A percentile compares a stretch with the other conserved stretches of the same genome.
These are phyloP conservation scores for Alternaria hordeiaustralica DNA, from an alignment of 2,329 filamentous ascomycete genomes.

Conservation along the genomic window DNA sequence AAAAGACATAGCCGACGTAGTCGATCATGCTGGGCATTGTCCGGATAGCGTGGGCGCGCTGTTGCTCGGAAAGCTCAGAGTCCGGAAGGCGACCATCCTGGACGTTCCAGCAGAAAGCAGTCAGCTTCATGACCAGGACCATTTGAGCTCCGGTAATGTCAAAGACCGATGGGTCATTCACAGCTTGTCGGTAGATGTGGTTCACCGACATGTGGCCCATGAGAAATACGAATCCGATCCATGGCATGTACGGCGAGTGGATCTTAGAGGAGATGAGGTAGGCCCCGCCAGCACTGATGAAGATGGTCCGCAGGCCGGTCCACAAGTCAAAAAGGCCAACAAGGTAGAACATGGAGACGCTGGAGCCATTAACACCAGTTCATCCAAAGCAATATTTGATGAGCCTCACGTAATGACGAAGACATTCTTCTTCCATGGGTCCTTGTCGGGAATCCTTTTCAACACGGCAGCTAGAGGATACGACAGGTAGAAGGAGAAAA, in stretches of 20 bases:
- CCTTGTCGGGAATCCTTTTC: conserved; percentile 86
- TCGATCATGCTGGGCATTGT: conserved; percentile 79
- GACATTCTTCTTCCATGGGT: conserved; percentile 83
- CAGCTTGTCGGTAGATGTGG: conserved; percentile 81
- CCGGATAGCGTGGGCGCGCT: conserved; percentile 79
- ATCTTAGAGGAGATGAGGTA: conserved; percentile 86
- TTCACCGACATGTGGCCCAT: conserved; percentile 96
- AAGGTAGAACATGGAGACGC: conserved; percentile 86
- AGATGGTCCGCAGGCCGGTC: conserved; percentile 78
- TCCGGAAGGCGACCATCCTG: conserved; percentile 86
- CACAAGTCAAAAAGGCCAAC: conserved; percentile 93
- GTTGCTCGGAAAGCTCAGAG: conserved; percentile 81
- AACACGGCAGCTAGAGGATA: conserved; percentile 88
- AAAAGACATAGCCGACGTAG: conserved; percentile 88
- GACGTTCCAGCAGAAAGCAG: conserved; percentile 96
- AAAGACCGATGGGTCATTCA: conserved; percentile 68
- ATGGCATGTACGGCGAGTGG: conserved; percentile 93
- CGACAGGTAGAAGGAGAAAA: conserved; percentile 87
- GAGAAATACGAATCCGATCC: conserved; percentile 90
- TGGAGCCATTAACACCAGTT: conserved; percentile 42
- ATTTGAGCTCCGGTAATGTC: conserved; percentile 96
- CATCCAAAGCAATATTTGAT: neutral
- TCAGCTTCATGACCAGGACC: conserved; percentile 98
- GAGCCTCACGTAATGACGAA: conserved; percentile 75
- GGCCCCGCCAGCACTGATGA: conserved; percentile 78